Evolutionary conservation across 2,329 filamentous ascomycete species (phyloP).

Genomic region (Ascochyta pisi): DNA sequence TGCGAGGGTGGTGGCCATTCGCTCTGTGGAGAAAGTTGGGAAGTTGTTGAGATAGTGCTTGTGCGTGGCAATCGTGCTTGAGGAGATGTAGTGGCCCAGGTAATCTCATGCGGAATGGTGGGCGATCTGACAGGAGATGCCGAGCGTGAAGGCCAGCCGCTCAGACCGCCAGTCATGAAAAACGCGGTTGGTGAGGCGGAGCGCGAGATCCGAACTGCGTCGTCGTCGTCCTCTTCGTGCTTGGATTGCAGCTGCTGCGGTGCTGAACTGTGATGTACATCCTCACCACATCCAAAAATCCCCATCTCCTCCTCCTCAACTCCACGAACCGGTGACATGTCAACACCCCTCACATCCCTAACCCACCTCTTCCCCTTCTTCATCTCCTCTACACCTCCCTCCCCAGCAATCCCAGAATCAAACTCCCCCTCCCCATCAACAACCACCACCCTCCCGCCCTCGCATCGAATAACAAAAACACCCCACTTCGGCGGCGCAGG

Average conservation of each 20-base stretch:
- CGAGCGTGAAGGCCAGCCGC: constrained; percentile 20
- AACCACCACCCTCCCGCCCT: constrained; percentile 36
- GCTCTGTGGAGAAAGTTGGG: too few species aligned
- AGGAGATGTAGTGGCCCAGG: neutral
- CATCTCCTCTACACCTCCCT: neutral
- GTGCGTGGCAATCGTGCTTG: neutral
- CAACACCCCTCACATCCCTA: neutral
- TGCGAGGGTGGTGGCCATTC: too few species aligned
- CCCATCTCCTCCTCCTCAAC: too few species aligned
- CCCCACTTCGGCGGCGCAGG: constrained; percentile 28
- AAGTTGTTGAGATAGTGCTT: too few species aligned
- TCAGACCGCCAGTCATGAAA: constrained; percentile 31
- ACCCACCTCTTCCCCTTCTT: constrained; percentile 4
- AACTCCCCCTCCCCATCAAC: constrained; percentile 36
- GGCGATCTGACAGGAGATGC: neutral
- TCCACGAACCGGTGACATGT: constrained; percentile 5
- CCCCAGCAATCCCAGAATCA: constrained; percentile 33
- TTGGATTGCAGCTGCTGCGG: constrained; percentile 4
- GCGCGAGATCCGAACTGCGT: neutral
- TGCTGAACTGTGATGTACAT: too few species aligned
- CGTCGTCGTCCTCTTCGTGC: constrained; percentile 11
- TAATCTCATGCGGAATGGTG: constrained; percentile 7
- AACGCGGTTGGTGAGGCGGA: constrained; percentile 26
- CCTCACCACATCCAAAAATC: too few species aligned
- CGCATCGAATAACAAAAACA: constrained; percentile 32